These are phyloP conservation scores for Limnomonas spitsbergensis DNA, from an alignment of 139 green algal genomes.

Conservation along the genomic window DNA sequence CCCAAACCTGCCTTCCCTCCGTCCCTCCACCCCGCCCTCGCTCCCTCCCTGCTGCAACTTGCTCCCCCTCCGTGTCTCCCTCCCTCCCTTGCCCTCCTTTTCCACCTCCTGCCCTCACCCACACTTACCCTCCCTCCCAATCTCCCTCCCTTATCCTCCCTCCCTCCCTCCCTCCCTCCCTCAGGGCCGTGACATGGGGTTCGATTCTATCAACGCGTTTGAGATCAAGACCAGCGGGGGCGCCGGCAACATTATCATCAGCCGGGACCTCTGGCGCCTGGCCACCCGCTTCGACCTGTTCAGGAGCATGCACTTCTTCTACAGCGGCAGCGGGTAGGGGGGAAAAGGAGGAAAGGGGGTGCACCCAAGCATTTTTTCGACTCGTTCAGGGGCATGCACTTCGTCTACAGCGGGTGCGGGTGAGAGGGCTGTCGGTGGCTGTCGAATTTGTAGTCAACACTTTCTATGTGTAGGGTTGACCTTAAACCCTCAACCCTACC, in stretches of 20 bases:
- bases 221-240: slow-evolving; percentile 77
- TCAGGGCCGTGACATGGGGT: slow-evolving; percentile 72
- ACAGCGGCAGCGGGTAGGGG: slow-evolving; percentile 32
- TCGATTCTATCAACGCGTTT: slow-evolving; percentile 85
- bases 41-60: no score
- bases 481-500: no score
- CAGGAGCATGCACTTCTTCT: slow-evolving; percentile 69
- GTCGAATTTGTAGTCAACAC: no score
- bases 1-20: no score
- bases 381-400: not conserved
- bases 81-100: no score
- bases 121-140: not conserved
- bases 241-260: slow-evolving; percentile 78
- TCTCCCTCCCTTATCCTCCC: not conserved
- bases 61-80: no score
- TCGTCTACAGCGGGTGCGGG: no score
- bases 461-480: no score
- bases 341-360: no score
- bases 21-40: no score
- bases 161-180: no score
- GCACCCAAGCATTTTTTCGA: not conserved
- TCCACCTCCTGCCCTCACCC: not conserved
- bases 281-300: slow-evolving; percentile 66
- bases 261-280: slow-evolving; percentile 71
- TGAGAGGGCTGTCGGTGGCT: no score